Percentiles rank a stretch among this genome's conserved stretches.
Conservation (phyloP, 2,329 filamentous ascomycete genomes). For the Colletotrichum sp. region DNA sequence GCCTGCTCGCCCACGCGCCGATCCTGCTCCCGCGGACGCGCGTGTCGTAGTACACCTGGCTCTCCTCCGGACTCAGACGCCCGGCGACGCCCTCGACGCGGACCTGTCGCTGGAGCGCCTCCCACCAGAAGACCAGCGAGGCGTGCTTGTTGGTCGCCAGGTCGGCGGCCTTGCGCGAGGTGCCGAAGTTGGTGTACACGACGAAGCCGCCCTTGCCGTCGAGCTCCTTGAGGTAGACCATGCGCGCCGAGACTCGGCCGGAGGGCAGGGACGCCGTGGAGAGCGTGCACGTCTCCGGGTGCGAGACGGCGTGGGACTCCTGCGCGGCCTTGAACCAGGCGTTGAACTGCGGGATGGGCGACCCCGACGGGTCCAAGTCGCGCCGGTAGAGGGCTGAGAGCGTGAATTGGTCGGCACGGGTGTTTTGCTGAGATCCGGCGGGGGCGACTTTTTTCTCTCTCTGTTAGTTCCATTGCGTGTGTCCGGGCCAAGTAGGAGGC, state of each 20-base stretch:
- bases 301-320: slow-evolving; percentile 52
- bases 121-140: slow-evolving; percentile 90
- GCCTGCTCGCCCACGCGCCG: slow-evolving; percentile 91
- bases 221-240: slow-evolving; percentile 96
- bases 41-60: slow-evolving; percentile 69
- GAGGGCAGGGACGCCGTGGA: slow-evolving; percentile 84
- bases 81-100: slow-evolving; percentile 81
- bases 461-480: neutral
- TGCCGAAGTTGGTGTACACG: slow-evolving; percentile 91
- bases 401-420: slow-evolving; percentile 79
- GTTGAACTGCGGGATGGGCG: slow-evolving; percentile 85
- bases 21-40: slow-evolving; percentile 80
- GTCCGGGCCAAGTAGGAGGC: neutral
- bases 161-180: slow-evolving; percentile 71
- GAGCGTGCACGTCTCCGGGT: slow-evolving; percentile 88
- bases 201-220: slow-evolving; percentile 79
- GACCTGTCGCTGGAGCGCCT: slow-evolving; percentile 84
- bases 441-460: slow-evolving; percentile 61
- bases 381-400: slow-evolving; percentile 61
- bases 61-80: slow-evolving; percentile 72
- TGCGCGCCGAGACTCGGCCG: slow-evolving; percentile 81
- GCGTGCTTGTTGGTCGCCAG: slow-evolving; percentile 77
- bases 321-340: slow-evolving; percentile 83
- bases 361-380: slow-evolving; percentile 59
- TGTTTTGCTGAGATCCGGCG: slow-evolving; percentile 57